Conservation (phyloP, 768 basidiomycete species). For the Suillus subaureus region DNA sequence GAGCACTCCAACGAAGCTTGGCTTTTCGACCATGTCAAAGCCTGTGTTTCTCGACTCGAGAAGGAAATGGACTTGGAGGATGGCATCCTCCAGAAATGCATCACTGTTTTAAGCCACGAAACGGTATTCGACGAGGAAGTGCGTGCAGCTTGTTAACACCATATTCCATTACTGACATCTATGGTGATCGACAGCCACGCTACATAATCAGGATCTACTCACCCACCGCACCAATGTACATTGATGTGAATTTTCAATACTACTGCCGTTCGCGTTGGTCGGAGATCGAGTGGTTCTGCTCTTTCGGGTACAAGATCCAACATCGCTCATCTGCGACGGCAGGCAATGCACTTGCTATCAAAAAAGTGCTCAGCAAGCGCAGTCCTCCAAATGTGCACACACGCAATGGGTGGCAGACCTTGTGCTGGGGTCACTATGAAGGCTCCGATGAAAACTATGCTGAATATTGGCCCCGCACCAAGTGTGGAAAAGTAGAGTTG, state of each 20-base stretch:
- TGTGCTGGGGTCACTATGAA: no score
- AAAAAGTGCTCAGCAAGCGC: no score
- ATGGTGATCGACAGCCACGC: background rate
- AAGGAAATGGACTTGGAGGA: background rate
- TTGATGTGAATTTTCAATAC: background rate
- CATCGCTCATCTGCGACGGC: no score
- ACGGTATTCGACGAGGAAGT: background rate
- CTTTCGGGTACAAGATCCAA: background rate
- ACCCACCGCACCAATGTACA: background rate
- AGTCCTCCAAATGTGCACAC: no score
- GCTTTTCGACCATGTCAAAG: background rate
- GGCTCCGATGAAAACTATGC: no score
- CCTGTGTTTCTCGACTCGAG: background rate
- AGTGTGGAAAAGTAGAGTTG: no score
- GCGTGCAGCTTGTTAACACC: background rate
- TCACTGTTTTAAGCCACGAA: background rate
- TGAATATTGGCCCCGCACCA: no score
- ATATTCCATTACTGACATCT: background rate
- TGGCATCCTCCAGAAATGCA: background rate
- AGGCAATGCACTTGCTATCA: no score
- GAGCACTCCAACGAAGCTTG: background rate
- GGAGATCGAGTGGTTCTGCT: background rate
- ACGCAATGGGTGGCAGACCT: no score
- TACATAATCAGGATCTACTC: background rate
- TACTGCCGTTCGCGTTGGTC: background rate